Evolutionary conservation across 148 eudicot genomes (phyloP), one percentile per base, ranked within the genome.

Genomic region (Camellia lanceoleosa): DNA sequence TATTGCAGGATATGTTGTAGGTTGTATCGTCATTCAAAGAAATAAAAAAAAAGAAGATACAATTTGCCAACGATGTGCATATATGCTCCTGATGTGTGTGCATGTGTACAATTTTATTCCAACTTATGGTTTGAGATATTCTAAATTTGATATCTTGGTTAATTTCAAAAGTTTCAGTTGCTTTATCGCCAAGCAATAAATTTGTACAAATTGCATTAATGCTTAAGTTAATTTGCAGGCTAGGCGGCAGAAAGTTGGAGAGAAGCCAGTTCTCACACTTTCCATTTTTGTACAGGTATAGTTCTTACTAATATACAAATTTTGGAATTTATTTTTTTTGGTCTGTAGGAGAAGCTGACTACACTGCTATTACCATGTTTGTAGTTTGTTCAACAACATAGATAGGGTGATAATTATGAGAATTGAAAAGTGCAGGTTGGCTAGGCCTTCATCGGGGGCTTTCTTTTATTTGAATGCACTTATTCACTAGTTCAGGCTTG

Each of bases 191-290:
- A 71, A 71, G 5, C 55, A 71, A 71, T 71, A 9, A 71, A 46
- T 71, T 75, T 51, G 23, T 9, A 44, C 5, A 43, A 66, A 41
- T 66, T 44, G 61, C 68, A 41, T 49, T 56, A 75, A 49, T 44
- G 12, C 69, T 64, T 38, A 20, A 44, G 16, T 71, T 49, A 41
- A 59, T 74, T 80, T 74, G 58, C 78, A 80, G 83, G 83, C 83
- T 74, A 58, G 83, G 58, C 64, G 3, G 54, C 78, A 80, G 71
- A 80, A 80, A 80, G 83, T 74, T 55, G 83, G 78, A 75, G 83
- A 80, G 54, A 80, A 74, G 74, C 72, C 83, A 12, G 73, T 80
- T 55, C 83, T 80, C 43, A 74, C 83, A 5, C 46, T 80, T 51
- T 64, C 71, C 58, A 80, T 73, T 3, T 74, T 80, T 20, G 52